Conservation (phyloP, 176 grass and related monocot genomes). For the Oryza meyeriana region DNA sequence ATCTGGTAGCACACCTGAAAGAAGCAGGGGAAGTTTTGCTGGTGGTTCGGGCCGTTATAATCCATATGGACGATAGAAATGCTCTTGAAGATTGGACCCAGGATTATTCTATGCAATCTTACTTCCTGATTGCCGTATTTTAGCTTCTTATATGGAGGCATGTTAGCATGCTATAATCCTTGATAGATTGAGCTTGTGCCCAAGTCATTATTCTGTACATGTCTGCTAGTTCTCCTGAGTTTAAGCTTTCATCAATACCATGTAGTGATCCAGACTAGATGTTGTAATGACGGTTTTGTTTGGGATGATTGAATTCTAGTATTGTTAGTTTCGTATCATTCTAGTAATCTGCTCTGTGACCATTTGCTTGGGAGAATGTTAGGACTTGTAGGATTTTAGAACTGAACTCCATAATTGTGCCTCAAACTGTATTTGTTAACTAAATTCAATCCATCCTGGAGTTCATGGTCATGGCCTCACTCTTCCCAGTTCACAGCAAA, state of each 20-base stretch:
- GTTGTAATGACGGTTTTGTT: constrained; percentile 18
- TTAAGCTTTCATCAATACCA: constrained; percentile 5
- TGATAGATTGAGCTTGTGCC: neutral
- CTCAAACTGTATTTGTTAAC: neutral
- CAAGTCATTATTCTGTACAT: constrained; percentile 34
- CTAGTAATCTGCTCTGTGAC: neutral
- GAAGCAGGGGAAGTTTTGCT: constrained; percentile 44
- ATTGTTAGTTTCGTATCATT: constrained; percentile 2
- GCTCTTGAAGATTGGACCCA: neutral
- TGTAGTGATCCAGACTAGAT: constrained; percentile 32
- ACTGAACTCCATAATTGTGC: neutral
- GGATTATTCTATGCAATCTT: constrained; percentile 6
- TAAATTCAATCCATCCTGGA: neutral
- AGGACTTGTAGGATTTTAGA: neutral
- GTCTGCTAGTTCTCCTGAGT: constrained; percentile 1
- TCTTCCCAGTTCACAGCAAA: neutral
- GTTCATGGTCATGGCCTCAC: neutral
- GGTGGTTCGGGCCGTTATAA: constrained; percentile 68
- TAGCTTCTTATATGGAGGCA: neutral
- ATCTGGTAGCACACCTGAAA: constrained; percentile 39
- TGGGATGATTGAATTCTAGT: constrained; percentile 23
- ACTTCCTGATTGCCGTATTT: constrained; percentile 11
- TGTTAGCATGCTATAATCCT: neutral
- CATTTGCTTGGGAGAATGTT: neutral
- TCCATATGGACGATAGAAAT: constrained; percentile 65